Percentiles rank a stretch among this genome's conserved stretches.
Conservation (phyloP, 2,329 filamentous ascomycete species). For the Aspergillus terreus region DNA sequence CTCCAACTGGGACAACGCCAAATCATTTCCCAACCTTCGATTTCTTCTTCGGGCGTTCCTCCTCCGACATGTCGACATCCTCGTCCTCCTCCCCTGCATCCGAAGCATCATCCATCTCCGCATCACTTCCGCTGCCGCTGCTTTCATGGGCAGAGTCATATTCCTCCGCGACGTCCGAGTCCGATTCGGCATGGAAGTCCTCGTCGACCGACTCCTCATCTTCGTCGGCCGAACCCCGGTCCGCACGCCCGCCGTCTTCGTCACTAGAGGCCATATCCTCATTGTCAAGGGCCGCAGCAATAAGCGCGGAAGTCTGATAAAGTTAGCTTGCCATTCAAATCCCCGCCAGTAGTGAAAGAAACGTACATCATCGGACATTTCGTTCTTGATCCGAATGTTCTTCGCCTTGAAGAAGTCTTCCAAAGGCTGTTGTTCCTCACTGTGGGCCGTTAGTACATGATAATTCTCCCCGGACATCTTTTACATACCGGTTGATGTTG, state of each 20-base stretch:
- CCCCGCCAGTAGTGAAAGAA: not conserved
- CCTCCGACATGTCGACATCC: slow-evolving; percentile 29
- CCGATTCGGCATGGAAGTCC: slow-evolving; percentile 88
- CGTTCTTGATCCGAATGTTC: slow-evolving; percentile 93
- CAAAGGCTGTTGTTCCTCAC: slow-evolving; percentile 91
- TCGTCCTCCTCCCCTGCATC: slow-evolving; percentile 40
- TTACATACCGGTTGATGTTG: slow-evolving; percentile 80
- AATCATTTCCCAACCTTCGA: slow-evolving; percentile 46
- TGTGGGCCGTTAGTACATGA: slow-evolving; percentile 27
- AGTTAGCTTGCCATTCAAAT: too few species aligned
- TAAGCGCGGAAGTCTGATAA: slow-evolving; percentile 48
- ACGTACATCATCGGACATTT: slow-evolving; percentile 92
- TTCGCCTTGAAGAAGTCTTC: slow-evolving; percentile 97
- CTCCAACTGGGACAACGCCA: not conserved
- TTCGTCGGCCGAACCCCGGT: slow-evolving; percentile 89
- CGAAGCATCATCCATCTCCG: slow-evolving; percentile 52
- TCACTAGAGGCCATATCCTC: slow-evolving; percentile 81
- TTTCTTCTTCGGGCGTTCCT: slow-evolving; percentile 62
- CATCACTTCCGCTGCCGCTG: slow-evolving; percentile 65
- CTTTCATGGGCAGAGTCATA: slow-evolving; percentile 91
- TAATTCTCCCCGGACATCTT: not conserved
- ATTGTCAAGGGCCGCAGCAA: slow-evolving; percentile 78
- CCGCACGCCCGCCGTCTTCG: slow-evolving; percentile 67
- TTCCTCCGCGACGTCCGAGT: slow-evolving; percentile 94
- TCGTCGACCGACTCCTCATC: slow-evolving; percentile 94